phyloP scores from a whole-genome alignment of 257 asterid species.

The Solanum acaule region DNA sequence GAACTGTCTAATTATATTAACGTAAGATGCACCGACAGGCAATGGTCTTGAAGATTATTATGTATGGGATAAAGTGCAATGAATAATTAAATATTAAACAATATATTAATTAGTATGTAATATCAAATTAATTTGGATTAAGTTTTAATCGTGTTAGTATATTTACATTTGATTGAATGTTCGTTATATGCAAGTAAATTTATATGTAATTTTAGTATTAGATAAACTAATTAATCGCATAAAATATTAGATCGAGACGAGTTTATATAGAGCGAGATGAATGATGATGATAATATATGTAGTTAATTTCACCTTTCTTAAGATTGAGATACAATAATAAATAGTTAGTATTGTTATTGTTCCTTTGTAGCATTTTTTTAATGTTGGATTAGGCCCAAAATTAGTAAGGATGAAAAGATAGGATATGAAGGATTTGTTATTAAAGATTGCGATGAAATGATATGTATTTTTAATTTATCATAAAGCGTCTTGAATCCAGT shows the following conservation, averaged over 20 bases:
- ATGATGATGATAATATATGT: not conserved
- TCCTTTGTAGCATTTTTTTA: not conserved
- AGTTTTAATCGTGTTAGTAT: not conserved
- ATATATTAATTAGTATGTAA: not conserved
- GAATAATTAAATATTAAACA: not conserved
- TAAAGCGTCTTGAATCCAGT: not conserved
- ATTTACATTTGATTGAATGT: not conserved
- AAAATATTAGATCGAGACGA: not conserved
- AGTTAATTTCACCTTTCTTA: not conserved
- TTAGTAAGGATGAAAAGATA: not conserved
- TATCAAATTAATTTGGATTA: not conserved
- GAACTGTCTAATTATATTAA: not conserved
- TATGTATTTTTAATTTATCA: too few relatives aligned
- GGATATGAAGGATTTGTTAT: not conserved
- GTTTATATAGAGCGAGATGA: not conserved
- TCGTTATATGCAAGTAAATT: not conserved
- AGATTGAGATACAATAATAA: not conserved
- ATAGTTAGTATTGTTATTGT: not conserved
- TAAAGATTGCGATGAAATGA: not conserved
- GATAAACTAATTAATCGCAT: not conserved
- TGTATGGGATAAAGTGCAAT: not conserved
- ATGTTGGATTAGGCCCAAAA: not conserved
- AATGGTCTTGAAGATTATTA: not conserved
- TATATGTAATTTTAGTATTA: not conserved
- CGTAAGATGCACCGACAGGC: not conserved